A percentile compares a stretch with the other conserved stretches of the same genome.
Conservation (phyloP, 768 basidiomycete species). For the Xanthoconium purpureum region DNA sequence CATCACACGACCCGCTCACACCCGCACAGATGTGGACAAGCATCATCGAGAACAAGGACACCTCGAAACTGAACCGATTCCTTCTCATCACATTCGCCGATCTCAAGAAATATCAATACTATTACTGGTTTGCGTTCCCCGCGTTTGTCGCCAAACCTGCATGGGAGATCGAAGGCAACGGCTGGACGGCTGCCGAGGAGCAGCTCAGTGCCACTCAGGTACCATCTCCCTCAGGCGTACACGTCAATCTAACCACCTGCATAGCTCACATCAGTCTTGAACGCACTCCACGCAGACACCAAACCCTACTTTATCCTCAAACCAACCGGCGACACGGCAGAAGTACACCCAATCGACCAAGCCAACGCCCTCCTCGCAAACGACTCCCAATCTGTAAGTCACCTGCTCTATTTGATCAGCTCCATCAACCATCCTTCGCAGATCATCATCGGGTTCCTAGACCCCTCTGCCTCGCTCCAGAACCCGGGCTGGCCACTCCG, state of each 20-base stretch:
- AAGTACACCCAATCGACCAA: constrained; percentile 54
- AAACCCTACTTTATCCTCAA: constrained; percentile 65
- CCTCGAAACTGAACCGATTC: constrained; percentile 67
- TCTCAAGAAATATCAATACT: constrained; percentile 97
- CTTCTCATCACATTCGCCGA: constrained; percentile 93
- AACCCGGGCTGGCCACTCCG: constrained; percentile 93
- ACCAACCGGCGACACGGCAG: constrained; percentile 32
- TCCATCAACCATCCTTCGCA: constrained; percentile 26
- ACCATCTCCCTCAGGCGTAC: not conserved
- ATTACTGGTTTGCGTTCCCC: constrained; percentile 98
- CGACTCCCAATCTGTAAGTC: constrained; percentile 41
- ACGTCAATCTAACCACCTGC: not conserved
- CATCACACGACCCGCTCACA: not conserved
- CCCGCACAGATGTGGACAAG: constrained; percentile 64
- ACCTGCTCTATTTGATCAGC: not conserved
- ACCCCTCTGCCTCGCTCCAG: constrained; percentile 74
- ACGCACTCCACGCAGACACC: constrained; percentile 40
- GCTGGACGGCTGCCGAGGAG: constrained; percentile 52
- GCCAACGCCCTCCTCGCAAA: constrained; percentile 57
- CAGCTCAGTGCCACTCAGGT: constrained; percentile 45
- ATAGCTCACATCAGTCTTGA: constrained; percentile 55
- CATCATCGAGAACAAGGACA: constrained; percentile 49
- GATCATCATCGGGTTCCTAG: constrained; percentile 66
- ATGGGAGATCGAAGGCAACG: constrained; percentile 73
- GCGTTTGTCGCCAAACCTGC: constrained; percentile 86